phyloP scores from a whole-genome alignment of 176 grass and related monocot genomes.

The Puccinellia tenuiflora region DNA sequence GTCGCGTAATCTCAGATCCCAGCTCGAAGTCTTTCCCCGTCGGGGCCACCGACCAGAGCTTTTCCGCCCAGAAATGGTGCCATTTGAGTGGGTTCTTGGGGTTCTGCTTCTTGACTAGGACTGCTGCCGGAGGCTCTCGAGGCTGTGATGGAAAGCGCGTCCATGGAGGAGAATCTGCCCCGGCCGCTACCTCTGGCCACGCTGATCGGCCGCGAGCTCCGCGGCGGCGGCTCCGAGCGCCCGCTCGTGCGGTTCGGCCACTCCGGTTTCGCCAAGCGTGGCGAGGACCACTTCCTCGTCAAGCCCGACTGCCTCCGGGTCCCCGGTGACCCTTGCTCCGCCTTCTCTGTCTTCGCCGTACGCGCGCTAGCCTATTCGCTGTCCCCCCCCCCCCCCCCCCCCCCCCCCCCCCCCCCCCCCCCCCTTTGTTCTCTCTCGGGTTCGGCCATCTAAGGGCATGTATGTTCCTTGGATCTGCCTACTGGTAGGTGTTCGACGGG shows the following conservation, averaged over 20 bases:
- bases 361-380: background rate
- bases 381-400: no score
- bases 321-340: slow-evolving; percentile 55
- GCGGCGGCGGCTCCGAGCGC: slow-evolving; percentile 62
- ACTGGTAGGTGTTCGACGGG: slow-evolving; percentile 75
- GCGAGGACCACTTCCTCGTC: slow-evolving; percentile 91
- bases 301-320: slow-evolving; percentile 83
- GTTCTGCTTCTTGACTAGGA: slow-evolving; percentile 15
- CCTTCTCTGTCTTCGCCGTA: slow-evolving; percentile 96
- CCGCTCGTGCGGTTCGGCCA: slow-evolving; percentile 74
- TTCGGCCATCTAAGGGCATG: slow-evolving; percentile 12
- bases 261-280: slow-evolving; percentile 82
- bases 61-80: slow-evolving; percentile 14
- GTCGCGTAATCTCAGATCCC: slow-evolving; percentile 19
- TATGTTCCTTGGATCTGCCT: slow-evolving; percentile 26
- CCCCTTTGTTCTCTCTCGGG: slow-evolving; percentile 1
- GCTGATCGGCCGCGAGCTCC: slow-evolving; percentile 70
- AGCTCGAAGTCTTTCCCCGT: background rate
- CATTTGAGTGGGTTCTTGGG: slow-evolving; percentile 15
- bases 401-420: no score
- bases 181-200: slow-evolving; percentile 60
- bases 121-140: slow-evolving; percentile 10
- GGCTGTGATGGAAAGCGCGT: slow-evolving; percentile 32
- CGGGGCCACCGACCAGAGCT: background rate
- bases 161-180: slow-evolving; percentile 21